Evolutionary conservation across 164 flowering plant genomes (phyloP), one percentile per base, ranked within the genome.

Genomic region (Vitis rotundifolia): DNA sequence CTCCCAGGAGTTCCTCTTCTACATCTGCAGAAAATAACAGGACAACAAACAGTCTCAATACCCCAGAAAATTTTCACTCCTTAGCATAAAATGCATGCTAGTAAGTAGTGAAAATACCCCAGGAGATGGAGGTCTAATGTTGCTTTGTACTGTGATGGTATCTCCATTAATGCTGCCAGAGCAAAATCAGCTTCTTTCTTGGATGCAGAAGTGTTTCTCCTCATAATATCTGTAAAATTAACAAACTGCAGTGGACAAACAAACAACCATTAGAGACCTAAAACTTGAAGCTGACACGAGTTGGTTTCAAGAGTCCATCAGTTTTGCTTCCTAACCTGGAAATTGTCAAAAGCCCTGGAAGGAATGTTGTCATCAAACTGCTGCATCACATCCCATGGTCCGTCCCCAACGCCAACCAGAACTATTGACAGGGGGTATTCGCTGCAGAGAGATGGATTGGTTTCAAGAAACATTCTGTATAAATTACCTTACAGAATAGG

Each of bases 401-500:
- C 89, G 69, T 85, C 89, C 26, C 89, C 89, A 49, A 84, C 87
- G 2, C 90, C 90, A 54, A 87, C 87, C 74, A 87, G 16, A 13
- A 87, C 82, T 50, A 87, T 85, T 59, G 90, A 87, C 59, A 87
- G 53, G 15, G 88, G 83, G 66, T 71, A 80, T 9, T 79, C 65
- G 61, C 88, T 87, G 60, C 69, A 79, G 71, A 26, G 11, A 50
- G 51, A 69, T 22, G 28, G 18, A 57, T 14, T 44, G 26, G 15
- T 15, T 14, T 62, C 62, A 13, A 73, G 76, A 55, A 8, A 37
- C 44, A 22, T 22, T 37, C 44, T 37, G 44, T 37, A 37, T 18
- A n/a, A 51, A 52, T 49, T 19, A 29, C 54, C 51, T 9, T 8
- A 37, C 52, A 18, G 0, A 11, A 15, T 31, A 16, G 7, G 59